Evolutionary conservation across 31 red algal species (phyloP).

Genomic region (Porphyra umbilicalis): DNA sequence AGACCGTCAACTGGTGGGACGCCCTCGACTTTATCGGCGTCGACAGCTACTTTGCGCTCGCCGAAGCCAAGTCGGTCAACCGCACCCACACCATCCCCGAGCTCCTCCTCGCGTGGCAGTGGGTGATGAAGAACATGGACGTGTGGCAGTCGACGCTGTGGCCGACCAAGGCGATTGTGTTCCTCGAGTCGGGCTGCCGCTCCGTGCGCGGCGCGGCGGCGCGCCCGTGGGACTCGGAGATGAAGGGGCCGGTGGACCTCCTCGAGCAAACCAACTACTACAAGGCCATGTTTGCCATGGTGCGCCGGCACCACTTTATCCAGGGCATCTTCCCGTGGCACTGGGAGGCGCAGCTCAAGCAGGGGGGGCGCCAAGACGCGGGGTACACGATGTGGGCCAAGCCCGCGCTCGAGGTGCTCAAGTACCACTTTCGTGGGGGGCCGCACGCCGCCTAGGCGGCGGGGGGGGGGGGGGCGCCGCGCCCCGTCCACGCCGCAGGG

Average conservation of each 20-base stretch:
- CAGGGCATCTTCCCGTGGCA: neutral
- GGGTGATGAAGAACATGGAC: neutral
- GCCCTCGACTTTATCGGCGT: neutral
- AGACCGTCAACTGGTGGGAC: neutral
- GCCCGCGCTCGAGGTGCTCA: neutral
- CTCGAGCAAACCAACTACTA: neutral
- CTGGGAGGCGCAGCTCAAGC: neutral
- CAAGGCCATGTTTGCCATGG: neutral
- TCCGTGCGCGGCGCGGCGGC: neutral
- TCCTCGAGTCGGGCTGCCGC: neutral
- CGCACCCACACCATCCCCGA: neutral
- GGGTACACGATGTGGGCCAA: neutral
- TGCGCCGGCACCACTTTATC: neutral
- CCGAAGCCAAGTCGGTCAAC: neutral
- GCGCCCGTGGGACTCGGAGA: neutral
- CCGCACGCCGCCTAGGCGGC: neutral
- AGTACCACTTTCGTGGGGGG: neutral
- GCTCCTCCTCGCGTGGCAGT: neutral
- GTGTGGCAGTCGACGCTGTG: neutral
- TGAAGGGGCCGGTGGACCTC: neutral
- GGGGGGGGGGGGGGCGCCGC: no score
- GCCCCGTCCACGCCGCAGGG: no score
- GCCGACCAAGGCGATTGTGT: neutral
- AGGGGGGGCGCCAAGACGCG: neutral
- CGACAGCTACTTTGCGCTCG: constrained; percentile 1